phyloP scores from a whole-genome alignment of 73 alveolate genomes.

The Diophrys appendiculata region DNA sequence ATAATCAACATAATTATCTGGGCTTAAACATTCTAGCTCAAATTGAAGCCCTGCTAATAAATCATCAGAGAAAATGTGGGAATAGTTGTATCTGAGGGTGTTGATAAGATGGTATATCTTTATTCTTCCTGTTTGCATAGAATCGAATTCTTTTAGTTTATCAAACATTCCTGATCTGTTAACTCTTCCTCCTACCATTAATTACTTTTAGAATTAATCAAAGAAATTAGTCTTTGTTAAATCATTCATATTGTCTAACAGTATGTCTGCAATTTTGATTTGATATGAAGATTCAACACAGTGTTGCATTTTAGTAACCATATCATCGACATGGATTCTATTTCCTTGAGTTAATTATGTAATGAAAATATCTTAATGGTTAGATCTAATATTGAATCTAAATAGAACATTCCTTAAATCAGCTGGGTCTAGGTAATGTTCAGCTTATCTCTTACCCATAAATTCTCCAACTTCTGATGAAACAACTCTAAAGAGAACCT shows the following conservation, averaged over 20 bases:
- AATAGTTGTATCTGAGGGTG: conserved; percentile 36
- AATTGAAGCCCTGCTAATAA: conserved; percentile 34
- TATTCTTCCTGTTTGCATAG: conserved; percentile 17
- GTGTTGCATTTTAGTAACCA: conserved; percentile 38
- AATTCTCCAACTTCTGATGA: conserved; percentile 31
- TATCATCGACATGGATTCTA: conserved; percentile 39
- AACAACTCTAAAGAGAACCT: conserved; percentile 32
- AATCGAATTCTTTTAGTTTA: conserved; percentile 21
- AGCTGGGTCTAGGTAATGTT: conserved; percentile 27
- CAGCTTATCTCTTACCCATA: conserved; percentile 43
- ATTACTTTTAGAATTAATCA: conserved; percentile 20
- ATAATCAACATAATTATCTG: too few relatives aligned
- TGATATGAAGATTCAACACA: conserved; percentile 25
- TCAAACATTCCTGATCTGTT: conserved; percentile 18
- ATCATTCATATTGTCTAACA: conserved; percentile 11
- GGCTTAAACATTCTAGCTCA: conserved; percentile 40
- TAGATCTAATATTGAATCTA: conserved; percentile 33
- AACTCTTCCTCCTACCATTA: conserved; percentile 7
- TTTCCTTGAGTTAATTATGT: conserved; percentile 23
- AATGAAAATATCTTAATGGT: conserved; percentile 33
- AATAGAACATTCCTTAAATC: conserved; percentile 32
- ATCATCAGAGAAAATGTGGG: conserved; percentile 20
- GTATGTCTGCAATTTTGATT: conserved; percentile 17
- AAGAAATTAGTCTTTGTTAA: conserved; percentile 39
- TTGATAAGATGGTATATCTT: conserved; percentile 47